A percentile compares a stretch with the other conserved stretches of the same genome.
phyloP scores from a whole-genome alignment of 2,329 filamentous ascomycete genomes.

The Phaeophleospora eucalypticola region DNA sequence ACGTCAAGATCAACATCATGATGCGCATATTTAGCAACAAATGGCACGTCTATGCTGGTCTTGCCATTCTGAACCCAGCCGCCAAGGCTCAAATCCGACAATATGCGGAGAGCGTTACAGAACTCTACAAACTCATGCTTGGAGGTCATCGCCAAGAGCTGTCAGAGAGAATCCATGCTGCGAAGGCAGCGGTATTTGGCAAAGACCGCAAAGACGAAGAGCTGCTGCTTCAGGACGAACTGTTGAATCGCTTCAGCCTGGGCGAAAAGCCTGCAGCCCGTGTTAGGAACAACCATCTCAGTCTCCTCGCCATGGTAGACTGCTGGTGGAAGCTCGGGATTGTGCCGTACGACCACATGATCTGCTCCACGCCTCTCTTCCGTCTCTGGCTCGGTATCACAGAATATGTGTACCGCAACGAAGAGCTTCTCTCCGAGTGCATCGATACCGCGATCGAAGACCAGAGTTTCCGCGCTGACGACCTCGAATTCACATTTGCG shows the following conservation, averaged over 20 bases:
- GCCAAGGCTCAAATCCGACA: conserved; percentile 89
- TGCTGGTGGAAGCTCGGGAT: conserved; percentile 95
- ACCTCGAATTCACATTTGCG: conserved; percentile 96
- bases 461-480: conserved; percentile 87
- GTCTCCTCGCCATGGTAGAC: conserved; percentile 92
- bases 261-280: conserved; percentile 63
- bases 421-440: conserved; percentile 69
- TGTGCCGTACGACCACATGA: conserved; percentile 98
- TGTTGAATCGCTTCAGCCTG: conserved; percentile 85
- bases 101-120: conserved; percentile 87
- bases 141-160: conserved; percentile 75
- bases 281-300: conserved; percentile 89
- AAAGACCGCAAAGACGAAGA: conserved; percentile 53
- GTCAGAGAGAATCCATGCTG: conserved; percentile 68
- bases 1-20: conserved; percentile 98
- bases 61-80: conserved; percentile 93
- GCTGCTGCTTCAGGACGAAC: conserved; percentile 70
- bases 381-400: conserved; percentile 95
- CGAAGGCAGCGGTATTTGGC: conserved; percentile 67
- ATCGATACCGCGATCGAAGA: conserved; percentile 84
- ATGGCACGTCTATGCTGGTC: conserved; percentile 98
- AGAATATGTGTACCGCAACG: conserved; percentile 87
- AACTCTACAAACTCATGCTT: conserved; percentile 95
- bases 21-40: conserved; percentile 97
- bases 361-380: conserved; percentile 95